phyloP scores from a whole-genome alignment of 177 flowering plant genomes.

The Vitis hybrid region DNA sequence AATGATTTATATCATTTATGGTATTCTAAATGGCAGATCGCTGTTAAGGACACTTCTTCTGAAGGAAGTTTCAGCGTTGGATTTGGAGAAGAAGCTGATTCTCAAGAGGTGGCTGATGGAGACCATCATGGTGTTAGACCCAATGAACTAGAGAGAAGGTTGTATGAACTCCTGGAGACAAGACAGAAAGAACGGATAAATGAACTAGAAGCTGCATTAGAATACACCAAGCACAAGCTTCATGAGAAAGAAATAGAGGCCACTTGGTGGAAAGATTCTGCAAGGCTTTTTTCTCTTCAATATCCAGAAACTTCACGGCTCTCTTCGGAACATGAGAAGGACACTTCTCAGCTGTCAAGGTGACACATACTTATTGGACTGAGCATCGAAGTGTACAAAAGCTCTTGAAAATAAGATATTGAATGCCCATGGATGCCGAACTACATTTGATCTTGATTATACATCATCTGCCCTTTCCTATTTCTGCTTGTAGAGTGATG shows the following conservation, averaged over 20 bases:
- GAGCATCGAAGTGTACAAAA: neutral
- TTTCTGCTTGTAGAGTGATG: too few relatives aligned
- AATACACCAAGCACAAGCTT: conserved; percentile 38
- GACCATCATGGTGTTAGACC: conserved; percentile 48
- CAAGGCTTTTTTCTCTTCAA: conserved; percentile 39
- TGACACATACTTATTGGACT: neutral
- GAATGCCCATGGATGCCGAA: neutral
- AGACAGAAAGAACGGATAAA: conserved; percentile 64
- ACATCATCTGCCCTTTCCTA: too few relatives aligned
- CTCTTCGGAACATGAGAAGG: neutral
- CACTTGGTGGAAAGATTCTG: conserved; percentile 77
- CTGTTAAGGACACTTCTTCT: conserved; percentile 25
- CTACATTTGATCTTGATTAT: too few relatives aligned
- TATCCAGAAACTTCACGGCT: conserved; percentile 27
- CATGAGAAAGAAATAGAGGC: conserved; percentile 62
- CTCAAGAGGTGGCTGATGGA: conserved; percentile 16
- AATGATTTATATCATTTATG: neutral
- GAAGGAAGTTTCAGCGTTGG: conserved; percentile 19
- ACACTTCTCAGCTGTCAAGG: conserved; percentile 4
- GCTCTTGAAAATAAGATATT: neutral
- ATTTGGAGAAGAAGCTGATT: conserved; percentile 31
- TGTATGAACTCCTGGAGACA: conserved; percentile 63
- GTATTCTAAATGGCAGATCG: conserved; percentile 24
- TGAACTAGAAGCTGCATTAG: conserved; percentile 69
- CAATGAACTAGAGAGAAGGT: conserved; percentile 61